Conservation (phyloP, 1,139 yeast species). For the Debaryomycetaceae sp. region DNA sequence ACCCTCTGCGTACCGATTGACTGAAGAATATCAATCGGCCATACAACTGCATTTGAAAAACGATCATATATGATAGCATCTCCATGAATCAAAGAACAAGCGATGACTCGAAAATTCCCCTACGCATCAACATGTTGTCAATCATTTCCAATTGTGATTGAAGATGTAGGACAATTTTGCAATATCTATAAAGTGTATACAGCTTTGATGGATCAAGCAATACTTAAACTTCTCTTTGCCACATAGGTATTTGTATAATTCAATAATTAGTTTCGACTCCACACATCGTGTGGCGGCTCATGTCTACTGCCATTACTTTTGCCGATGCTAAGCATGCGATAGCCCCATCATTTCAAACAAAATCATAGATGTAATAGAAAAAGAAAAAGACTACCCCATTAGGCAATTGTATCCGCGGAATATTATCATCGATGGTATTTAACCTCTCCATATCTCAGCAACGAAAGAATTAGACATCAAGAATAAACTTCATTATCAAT, state of each 20-base stretch:
- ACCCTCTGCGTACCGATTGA: conserved; percentile 25
- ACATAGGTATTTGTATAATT: too few species aligned
- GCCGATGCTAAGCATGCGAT: too few species aligned
- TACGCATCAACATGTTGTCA: background rate
- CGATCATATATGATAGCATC: background rate
- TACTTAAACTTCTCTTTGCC: too few species aligned
- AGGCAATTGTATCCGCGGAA: conserved; percentile 1
- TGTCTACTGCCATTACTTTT: too few species aligned
- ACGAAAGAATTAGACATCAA: background rate
- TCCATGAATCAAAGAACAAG: background rate
- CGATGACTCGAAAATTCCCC: background rate
- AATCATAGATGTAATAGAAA: background rate
- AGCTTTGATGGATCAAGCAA: too few species aligned
- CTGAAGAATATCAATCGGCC: conserved; percentile 18
- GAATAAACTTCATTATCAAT: background rate
- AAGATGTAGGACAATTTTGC: background rate
- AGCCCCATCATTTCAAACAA: too few species aligned
- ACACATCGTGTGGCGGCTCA: too few species aligned
- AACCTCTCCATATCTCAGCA: background rate
- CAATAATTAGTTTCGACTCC: too few species aligned
- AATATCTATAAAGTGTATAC: background rate
- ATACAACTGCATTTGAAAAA: conserved; percentile 11
- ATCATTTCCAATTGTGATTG: too few species aligned
- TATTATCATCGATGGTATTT: background rate
- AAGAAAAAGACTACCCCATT: conserved; percentile 1